phyloP scores from a whole-genome alignment of 2,329 filamentous ascomycete species.

The Colletotrichum paranaense region DNA sequence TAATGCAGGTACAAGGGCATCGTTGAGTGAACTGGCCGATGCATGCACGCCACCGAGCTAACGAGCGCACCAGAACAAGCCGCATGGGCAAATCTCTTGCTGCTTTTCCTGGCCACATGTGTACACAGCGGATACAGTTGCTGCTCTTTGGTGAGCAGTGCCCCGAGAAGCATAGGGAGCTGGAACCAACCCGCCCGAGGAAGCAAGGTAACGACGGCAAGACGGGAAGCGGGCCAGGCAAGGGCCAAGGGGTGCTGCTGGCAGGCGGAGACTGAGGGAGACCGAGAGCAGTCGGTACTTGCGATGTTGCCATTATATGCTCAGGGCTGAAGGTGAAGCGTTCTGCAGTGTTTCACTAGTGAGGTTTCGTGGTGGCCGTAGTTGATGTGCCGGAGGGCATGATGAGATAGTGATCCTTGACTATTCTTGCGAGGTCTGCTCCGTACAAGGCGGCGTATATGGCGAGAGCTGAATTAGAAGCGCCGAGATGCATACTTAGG shows the following conservation, averaged over 20 bases:
- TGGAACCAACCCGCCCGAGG: slow-evolving; percentile 14
- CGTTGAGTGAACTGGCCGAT: slow-evolving; percentile 15
- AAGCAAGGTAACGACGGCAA: slow-evolving; percentile 1
- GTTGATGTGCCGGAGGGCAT: not conserved
- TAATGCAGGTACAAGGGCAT: slow-evolving; percentile 36
- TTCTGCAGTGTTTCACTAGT: slow-evolving; percentile 31
- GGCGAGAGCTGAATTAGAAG: slow-evolving; percentile 11
- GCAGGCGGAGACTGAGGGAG: not conserved
- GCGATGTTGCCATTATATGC: slow-evolving; percentile 8
- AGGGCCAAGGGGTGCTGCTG: not conserved
- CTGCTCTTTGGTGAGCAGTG: not conserved
- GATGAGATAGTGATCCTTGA: not conserved
- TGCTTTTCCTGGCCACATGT: slow-evolving; percentile 17
- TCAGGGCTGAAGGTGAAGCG: slow-evolving; percentile 15
- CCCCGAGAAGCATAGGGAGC: not conserved
- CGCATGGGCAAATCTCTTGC: slow-evolving; percentile 29
- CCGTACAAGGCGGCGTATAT: not conserved
- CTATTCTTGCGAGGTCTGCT: not conserved
- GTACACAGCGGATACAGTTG: not conserved
- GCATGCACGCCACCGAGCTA: slow-evolving; percentile 31
- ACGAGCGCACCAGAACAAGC: slow-evolving; percentile 7
- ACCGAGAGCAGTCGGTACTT: not conserved
- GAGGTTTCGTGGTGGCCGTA: slow-evolving; percentile 3
- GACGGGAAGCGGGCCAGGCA: slow-evolving; percentile 19
- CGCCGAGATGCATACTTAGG: slow-evolving; percentile 7